These are phyloP conservation scores for Chlorella sp. DNA, from an alignment of 139 green algal genomes.

Conservation along the genomic window DNA sequence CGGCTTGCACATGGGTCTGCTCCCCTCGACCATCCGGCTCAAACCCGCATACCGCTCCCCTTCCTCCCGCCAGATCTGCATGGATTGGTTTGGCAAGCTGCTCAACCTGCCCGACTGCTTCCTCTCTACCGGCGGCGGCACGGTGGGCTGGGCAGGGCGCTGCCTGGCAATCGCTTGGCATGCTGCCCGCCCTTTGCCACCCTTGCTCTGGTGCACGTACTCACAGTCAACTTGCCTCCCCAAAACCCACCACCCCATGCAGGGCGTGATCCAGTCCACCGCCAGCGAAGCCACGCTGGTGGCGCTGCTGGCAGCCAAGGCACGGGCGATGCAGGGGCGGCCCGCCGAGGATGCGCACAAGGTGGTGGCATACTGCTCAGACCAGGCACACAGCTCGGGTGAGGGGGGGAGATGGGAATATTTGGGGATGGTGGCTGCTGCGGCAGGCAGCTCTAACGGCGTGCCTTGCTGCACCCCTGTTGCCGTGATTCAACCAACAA, in stretches of 20 bases:
- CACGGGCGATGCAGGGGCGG: slow-evolving; percentile 24
- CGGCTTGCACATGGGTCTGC: background rate
- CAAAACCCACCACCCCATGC: too few species aligned
- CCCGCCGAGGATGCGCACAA: slow-evolving; percentile 30
- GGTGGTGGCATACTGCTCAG: slow-evolving; percentile 59
- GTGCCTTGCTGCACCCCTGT: too few species aligned
- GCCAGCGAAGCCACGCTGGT: slow-evolving; percentile 73
- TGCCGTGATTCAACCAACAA: too few species aligned
- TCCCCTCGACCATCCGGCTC: background rate
- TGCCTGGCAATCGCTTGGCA: too few species aligned
- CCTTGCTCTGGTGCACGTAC: too few species aligned
- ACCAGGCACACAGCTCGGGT: slow-evolving; percentile 31
- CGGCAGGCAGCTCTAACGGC: too few species aligned
- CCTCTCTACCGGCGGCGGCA: slow-evolving; percentile 33
- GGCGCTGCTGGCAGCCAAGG: slow-evolving; percentile 73
- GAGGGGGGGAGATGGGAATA: too few species aligned
- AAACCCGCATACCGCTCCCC: background rate
- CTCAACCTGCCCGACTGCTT: slow-evolving; percentile 75
- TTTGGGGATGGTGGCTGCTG: too few species aligned
- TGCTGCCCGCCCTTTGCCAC: slow-evolving; percentile 7
- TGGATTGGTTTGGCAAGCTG: slow-evolving; percentile 87
- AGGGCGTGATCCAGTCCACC: slow-evolving; percentile 76
- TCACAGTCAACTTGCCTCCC: too few species aligned
- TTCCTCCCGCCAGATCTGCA: slow-evolving; percentile 55
- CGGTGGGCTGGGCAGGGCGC: background rate